Evolutionary conservation across 140 eudicot genomes (phyloP).

Genomic region (Ambrosia hybrid): DNA sequence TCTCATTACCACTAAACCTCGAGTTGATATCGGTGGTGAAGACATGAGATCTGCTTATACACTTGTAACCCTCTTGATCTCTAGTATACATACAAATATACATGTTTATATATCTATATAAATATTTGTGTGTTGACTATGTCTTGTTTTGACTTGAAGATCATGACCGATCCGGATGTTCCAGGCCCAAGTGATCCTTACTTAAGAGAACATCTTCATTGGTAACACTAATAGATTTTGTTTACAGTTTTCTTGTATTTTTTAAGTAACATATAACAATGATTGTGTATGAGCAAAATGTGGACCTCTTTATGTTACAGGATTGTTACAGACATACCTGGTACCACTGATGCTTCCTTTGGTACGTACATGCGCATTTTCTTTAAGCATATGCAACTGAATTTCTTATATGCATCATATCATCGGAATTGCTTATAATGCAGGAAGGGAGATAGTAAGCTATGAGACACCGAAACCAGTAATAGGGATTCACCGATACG

Average conservation of each 20-base stretch:
- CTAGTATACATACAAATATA: background rate
- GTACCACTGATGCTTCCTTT: constrained; percentile 84
- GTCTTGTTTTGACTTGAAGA: constrained; percentile 39
- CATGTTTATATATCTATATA: background rate
- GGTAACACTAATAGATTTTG: constrained; percentile 39
- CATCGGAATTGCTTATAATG: background rate
- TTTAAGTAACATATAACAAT: constrained; percentile 6
- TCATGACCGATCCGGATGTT: constrained; percentile 95
- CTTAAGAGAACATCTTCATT: constrained; percentile 84
- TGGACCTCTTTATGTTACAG: constrained; percentile 41
- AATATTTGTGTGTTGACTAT: constrained; percentile 12
- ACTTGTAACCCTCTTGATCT: constrained; percentile 56
- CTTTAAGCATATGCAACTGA: background rate
- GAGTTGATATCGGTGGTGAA: constrained; percentile 83
- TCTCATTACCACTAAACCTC: constrained; percentile 56
- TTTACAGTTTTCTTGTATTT: background rate
- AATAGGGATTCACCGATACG: constrained; percentile 88
- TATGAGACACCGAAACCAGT: constrained; percentile 87
- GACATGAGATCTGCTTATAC: constrained; percentile 90
- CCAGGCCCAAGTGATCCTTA: constrained; percentile 97
- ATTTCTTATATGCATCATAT: no score
- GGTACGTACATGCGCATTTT: constrained; percentile 37
- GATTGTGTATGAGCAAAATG: background rate
- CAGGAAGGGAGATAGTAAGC: constrained; percentile 79
- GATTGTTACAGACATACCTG: constrained; percentile 97